Conservation (phyloP, 208 protist genomes). For the Zelonia costaricensis region DNA sequence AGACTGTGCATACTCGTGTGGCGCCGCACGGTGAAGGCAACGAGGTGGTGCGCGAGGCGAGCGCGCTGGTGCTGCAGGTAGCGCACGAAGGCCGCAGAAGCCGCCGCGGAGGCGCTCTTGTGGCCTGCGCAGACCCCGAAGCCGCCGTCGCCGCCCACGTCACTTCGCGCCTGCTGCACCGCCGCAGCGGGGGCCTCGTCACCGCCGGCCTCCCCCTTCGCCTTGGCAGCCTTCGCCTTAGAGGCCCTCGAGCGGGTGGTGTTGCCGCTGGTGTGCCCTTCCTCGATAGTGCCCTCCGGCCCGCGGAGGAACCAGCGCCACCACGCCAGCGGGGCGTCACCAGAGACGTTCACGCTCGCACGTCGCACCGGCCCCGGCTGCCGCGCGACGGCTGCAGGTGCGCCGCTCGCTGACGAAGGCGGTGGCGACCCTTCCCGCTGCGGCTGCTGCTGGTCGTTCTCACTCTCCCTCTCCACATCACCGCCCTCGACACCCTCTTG, state of each 20-base stretch:
- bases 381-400: not conserved
- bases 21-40: conserved; percentile 14
- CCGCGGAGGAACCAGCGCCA: conserved; percentile 17
- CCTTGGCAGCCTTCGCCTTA: too few species aligned
- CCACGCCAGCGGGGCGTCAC: conserved; percentile 31
- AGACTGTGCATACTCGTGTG: conserved; percentile 15
- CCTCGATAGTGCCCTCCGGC: too few species aligned
- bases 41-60: conserved; percentile 6
- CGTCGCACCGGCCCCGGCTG: not conserved
- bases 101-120: not conserved
- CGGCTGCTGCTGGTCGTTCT: too few species aligned
- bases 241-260: too few species aligned
- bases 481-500: not conserved
- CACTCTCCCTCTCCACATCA: not conserved
- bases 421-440: too few species aligned
- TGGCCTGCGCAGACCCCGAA: conserved; percentile 16
- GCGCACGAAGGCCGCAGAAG: not conserved
- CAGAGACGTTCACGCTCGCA: conserved; percentile 29
- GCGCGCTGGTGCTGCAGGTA: conserved; percentile 5
- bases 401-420: not conserved
- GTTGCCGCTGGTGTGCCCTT: too few species aligned
- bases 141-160: not conserved
- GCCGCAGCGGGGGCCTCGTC: not conserved
- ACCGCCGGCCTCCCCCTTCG: too few species aligned
- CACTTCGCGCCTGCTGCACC: not conserved